These are phyloP conservation scores for Pleurostoma richardsiae DNA, from an alignment of 2,329 filamentous ascomycete species.

Conservation along the genomic window DNA sequence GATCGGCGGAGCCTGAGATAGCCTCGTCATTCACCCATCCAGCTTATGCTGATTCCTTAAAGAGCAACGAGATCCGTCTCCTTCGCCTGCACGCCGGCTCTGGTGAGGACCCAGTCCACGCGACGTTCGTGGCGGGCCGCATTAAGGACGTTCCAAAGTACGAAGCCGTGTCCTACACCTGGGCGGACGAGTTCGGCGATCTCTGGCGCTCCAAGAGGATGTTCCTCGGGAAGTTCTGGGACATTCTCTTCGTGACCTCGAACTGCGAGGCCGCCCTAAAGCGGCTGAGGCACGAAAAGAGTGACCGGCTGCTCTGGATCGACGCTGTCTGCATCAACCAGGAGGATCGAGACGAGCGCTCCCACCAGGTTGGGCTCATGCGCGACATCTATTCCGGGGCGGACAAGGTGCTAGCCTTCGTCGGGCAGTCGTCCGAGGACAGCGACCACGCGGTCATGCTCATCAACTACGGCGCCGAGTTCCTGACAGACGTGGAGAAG, in stretches of 20 bases:
- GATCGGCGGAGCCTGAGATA: background rate
- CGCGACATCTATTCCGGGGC: conserved; percentile 9
- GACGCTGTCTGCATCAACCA: conserved; percentile 16
- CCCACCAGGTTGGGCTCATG: conserved; percentile 12
- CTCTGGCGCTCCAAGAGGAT: conserved; percentile 27
- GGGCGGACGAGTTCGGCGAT: background rate
- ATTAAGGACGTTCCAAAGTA: background rate
- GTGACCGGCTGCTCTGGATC: conserved; percentile 7
- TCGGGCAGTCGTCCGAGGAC: background rate
- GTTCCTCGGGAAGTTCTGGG: conserved; percentile 14
- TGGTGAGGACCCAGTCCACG: background rate
- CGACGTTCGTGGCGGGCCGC: background rate
- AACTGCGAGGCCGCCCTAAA: conserved; percentile 4
- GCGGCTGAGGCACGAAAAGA: background rate
- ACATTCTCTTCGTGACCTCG: conserved; percentile 3
- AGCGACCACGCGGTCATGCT: background rate
- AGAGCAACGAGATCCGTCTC: background rate
- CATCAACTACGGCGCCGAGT: background rate
- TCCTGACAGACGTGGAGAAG: background rate
- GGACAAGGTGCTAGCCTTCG: conserved; percentile 3
- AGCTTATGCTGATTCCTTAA: background rate
- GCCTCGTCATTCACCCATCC: background rate
- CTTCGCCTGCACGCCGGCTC: background rate
- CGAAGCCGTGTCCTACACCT: conserved; percentile 6
- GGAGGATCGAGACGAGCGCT: conserved; percentile 8